These are phyloP conservation scores for Populus davidiana DNA, from an alignment of 345 rosid genomes.

Conservation along the genomic window DNA sequence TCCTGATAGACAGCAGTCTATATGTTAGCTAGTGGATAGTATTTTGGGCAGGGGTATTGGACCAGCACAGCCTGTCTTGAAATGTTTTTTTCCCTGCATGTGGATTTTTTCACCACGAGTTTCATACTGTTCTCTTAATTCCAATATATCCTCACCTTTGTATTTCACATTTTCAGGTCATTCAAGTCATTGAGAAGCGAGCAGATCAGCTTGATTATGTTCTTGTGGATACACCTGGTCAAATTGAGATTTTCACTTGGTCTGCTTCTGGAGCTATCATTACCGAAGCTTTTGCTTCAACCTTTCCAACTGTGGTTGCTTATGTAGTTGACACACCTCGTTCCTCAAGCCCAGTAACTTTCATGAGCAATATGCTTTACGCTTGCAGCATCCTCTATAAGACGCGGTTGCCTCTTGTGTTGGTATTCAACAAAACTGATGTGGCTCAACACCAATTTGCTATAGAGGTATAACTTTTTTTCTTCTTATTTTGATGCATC, in stretches of 20 bases:
- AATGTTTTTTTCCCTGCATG: neutral
- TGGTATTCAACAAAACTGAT: conserved; percentile 80
- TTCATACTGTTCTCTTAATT: neutral
- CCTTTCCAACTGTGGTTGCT: conserved; percentile 73
- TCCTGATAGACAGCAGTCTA: neutral
- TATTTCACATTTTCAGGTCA: conserved; percentile 41
- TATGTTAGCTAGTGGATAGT: neutral
- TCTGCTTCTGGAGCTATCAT: conserved; percentile 92
- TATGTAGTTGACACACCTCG: conserved; percentile 85
- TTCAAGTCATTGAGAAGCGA: conserved; percentile 69
- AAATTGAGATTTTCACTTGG: conserved; percentile 89
- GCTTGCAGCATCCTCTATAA: conserved; percentile 86
- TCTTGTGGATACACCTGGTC: conserved; percentile 87
- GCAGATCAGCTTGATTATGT: conserved; percentile 88
- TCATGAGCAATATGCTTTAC: conserved; percentile 88
- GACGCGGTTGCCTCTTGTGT: conserved; percentile 68
- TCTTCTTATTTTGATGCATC: neutral
- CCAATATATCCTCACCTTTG: neutral
- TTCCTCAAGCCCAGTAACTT: conserved; percentile 65
- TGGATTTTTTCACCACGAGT: neutral
- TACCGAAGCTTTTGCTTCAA: conserved; percentile 84
- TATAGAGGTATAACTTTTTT: conserved; percentile 49
- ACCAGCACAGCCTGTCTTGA: neutral
- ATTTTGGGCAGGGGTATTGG: neutral
- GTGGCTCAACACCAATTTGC: conserved; percentile 84